phyloP scores from a whole-genome alignment of 2,329 filamentous ascomycete genomes.

The Bipolaris bicolor region DNA sequence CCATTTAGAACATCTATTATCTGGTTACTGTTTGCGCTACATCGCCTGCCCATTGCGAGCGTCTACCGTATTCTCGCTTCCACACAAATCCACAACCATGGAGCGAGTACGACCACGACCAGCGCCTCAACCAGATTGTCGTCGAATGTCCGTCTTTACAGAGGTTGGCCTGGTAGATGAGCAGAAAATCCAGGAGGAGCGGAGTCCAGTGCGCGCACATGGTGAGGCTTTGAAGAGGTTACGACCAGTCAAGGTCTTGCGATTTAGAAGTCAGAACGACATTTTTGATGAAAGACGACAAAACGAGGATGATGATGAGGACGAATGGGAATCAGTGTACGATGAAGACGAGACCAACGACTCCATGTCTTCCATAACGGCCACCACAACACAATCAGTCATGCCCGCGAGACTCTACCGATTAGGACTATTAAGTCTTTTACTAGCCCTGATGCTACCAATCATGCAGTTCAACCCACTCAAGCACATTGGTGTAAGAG shows the following conservation, averaged over 20 bases:
- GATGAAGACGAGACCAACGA: slow-evolving; percentile 32
- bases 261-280: slow-evolving; percentile 42
- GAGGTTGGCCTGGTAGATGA: slow-evolving; percentile 48
- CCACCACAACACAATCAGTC: slow-evolving; percentile 10
- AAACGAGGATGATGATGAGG: slow-evolving; percentile 19
- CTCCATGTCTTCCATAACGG: slow-evolving; percentile 1
- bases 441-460: slow-evolving; percentile 44
- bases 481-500: slow-evolving; percentile 34
- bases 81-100: slow-evolving; percentile 24
- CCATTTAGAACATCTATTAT: neutral
- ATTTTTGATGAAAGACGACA: slow-evolving; percentile 28
- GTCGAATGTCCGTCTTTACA: slow-evolving; percentile 45
- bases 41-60: slow-evolving; percentile 16
- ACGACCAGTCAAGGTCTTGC: slow-evolving; percentile 37
- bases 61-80: neutral
- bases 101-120: slow-evolving; percentile 36
- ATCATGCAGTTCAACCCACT: slow-evolving; percentile 39
- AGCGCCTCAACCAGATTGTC: slow-evolving; percentile 22
- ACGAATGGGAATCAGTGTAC: slow-evolving; percentile 38
- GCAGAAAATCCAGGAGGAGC: slow-evolving; percentile 35
- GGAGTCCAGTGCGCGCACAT: slow-evolving; percentile 37
- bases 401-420: slow-evolving; percentile 35
- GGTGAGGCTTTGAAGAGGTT: slow-evolving; percentile 29
- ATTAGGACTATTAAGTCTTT: slow-evolving; percentile 36
- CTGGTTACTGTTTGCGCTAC: slow-evolving; percentile 4